Conservation (phyloP, 202 grass and related monocot species). For the Schoenoplectus triqueter region DNA sequence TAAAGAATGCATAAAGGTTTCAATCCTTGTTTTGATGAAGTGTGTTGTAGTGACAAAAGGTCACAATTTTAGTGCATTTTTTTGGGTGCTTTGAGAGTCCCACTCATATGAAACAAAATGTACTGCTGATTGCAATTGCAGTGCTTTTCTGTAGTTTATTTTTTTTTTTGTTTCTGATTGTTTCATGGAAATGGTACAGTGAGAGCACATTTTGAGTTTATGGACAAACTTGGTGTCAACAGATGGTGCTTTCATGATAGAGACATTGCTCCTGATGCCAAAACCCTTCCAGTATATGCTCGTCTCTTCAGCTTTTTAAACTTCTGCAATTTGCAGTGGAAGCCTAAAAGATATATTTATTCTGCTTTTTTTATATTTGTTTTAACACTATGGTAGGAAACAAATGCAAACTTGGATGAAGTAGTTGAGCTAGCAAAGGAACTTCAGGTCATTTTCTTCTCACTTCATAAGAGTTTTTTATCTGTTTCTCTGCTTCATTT, state of each 20-base stretch:
- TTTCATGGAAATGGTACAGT: conserved; percentile 48
- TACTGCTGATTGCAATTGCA: conserved; percentile 13
- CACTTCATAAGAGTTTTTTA: conserved; percentile 25
- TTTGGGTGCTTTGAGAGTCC: background rate
- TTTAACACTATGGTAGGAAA: conserved; percentile 54
- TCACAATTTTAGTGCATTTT: conserved; percentile 1
- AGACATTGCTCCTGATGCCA: conserved; percentile 90
- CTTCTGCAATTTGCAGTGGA: background rate
- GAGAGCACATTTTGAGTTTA: conserved; percentile 94
- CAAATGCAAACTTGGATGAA: conserved; percentile 91
- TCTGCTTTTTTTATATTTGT: conserved; percentile 6
- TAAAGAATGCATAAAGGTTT: background rate
- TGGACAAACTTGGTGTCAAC: conserved; percentile 93
- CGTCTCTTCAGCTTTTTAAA: conserved; percentile 6
- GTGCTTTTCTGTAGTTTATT: background rate
- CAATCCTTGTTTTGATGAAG: conserved; percentile 6
- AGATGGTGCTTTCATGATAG: conserved; percentile 98
- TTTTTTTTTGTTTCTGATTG: background rate
- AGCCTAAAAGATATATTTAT: conserved; percentile 13
- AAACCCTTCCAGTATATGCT: conserved; percentile 64
- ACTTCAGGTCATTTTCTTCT: conserved; percentile 74
- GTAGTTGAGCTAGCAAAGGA: conserved; percentile 84
- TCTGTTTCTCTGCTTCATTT: conserved; percentile 55
- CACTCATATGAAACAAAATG: conserved; percentile 1
- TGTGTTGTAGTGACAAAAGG: background rate